phyloP scores from a whole-genome alignment of 345 rosid species.

The Leavenworthia alabamica region DNA sequence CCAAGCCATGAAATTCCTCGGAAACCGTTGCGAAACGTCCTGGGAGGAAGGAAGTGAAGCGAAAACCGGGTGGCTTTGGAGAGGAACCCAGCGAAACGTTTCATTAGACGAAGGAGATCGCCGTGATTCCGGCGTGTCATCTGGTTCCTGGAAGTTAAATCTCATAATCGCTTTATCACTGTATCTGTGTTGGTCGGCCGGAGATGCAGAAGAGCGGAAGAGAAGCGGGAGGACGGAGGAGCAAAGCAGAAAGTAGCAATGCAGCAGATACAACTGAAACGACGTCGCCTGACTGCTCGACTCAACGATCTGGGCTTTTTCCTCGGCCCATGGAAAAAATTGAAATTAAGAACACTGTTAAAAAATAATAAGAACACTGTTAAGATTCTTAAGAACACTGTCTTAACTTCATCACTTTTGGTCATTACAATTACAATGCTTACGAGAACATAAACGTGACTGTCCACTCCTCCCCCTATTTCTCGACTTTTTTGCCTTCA shows the following conservation, averaged over 20 bases:
- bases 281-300: not conserved
- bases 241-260: not conserved
- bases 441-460: conserved; percentile 12
- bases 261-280: conserved; percentile 5
- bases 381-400: too few relatives aligned
- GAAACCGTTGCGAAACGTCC: conserved; percentile 23
- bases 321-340: not conserved
- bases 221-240: conserved; percentile 12
- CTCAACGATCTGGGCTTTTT: not conserved
- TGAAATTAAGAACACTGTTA: not conserved
- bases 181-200: conserved; percentile 17
- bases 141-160: conserved; percentile 45
- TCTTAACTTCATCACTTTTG: too few relatives aligned
- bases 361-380: too few relatives aligned
- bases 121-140: conserved; percentile 26
- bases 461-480: not conserved
- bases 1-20: conserved; percentile 67
- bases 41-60: conserved; percentile 26
- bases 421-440: too few relatives aligned
- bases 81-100: conserved; percentile 62
- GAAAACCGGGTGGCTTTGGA: conserved; percentile 67
- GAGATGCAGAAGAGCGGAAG: conserved; percentile 23
- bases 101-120: conserved; percentile 49
- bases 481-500: not conserved
- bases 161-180: conserved; percentile 37